Base-by-base conservation (phyloP, 2,329 filamentous ascomycete species). In the Botryotinia globosa region DNA sequence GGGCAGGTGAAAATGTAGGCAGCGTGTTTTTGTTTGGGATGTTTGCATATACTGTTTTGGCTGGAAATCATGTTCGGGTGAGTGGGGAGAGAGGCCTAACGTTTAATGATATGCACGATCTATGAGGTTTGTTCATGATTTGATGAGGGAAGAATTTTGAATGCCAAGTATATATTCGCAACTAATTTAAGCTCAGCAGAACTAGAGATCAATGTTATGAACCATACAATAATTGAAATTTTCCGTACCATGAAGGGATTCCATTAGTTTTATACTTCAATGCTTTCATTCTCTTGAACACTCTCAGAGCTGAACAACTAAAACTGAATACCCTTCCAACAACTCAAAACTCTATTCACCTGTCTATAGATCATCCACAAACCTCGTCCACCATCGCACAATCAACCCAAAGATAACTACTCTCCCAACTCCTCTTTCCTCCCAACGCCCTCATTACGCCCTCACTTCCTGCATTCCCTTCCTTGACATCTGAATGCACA, bases 361-460 rank as follows among this genome's bases (percentile, higher is more conserved):
- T 0, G n/a, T 62, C 34, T 12, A 39, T 25, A 61, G 10, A 58
- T 58, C n/a, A 34, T 37, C 20, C 22, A 32, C 58, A 44, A 34
- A 8, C 25, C 16, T 44, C 25, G 25, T 68, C n/a, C 25, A 68
- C 39, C 18, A n/a, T 5, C n/a, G 16, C 76, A 56, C 66, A 73
- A 74, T 80, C 78, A 37, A 80, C 73, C 74, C 74, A 74, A 29
- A 79, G 37, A 76, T 80, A 81, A 44, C 73, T 74, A 73, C 69
- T 75, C 65, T 73, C 68, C 64, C 74, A 75, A 16, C 29, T 54
- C 14, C 73, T 64, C 39, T 44, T 74, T 2, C 74, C 79, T 1
- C 76, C 77, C 20, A 80, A 72, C 76, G 73, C 71, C 45, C 65
- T 76, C 78, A 81, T 80, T 1, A 80, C 77, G n/a, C 75, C 76